phyloP scores from a whole-genome alignment of 2,329 filamentous ascomycete species.

The Zalaria obscura region DNA sequence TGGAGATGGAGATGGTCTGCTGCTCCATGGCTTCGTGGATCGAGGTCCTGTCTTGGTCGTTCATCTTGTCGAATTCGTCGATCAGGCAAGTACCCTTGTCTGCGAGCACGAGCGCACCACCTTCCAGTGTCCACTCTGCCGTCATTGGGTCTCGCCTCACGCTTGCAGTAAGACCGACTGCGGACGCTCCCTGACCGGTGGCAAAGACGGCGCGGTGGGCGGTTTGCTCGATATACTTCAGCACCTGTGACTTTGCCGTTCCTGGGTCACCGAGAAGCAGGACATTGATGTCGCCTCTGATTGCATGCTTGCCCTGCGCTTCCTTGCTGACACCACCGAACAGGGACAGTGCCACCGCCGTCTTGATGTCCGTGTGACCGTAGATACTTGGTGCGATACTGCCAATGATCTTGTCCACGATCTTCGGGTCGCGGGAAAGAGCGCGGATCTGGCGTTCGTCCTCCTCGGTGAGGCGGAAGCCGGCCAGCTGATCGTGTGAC shows the following conservation, averaged over 20 bases:
- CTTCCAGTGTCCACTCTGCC: slow-evolving; percentile 93
- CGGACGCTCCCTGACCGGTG: slow-evolving; percentile 91
- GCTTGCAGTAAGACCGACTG: slow-evolving; percentile 92
- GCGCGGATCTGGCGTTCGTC: slow-evolving; percentile 84
- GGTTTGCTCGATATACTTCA: slow-evolving; percentile 97
- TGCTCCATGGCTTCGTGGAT: slow-evolving; percentile 99
- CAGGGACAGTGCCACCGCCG: slow-evolving; percentile 80
- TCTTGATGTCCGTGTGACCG: slow-evolving; percentile 93
- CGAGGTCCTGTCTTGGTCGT: slow-evolving; percentile 92
- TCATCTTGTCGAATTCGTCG: slow-evolving; percentile 99
- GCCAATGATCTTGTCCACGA: slow-evolving; percentile 81
- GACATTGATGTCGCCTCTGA: slow-evolving; percentile 96
- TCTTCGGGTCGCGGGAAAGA: slow-evolving; percentile 76
- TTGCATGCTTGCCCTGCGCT: slow-evolving; percentile 74
- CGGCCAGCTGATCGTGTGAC: slow-evolving; percentile 90
- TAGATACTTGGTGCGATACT: slow-evolving; percentile 97
- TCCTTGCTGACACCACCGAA: slow-evolving; percentile 91
- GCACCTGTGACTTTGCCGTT: slow-evolving; percentile 92
- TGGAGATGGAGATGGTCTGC: slow-evolving; percentile 97
- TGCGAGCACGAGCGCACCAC: slow-evolving; percentile 85
- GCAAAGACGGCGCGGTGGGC: slow-evolving; percentile 95
- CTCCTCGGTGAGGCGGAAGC: slow-evolving; percentile 87
- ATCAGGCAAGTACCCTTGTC: slow-evolving; percentile 93
- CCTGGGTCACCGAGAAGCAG: slow-evolving; percentile 91
- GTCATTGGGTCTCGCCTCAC: slow-evolving; percentile 92